Evolutionary conservation across 192 early-diverging fungal genomes (phyloP).

Genomic region (Coemansia sp.): DNA sequence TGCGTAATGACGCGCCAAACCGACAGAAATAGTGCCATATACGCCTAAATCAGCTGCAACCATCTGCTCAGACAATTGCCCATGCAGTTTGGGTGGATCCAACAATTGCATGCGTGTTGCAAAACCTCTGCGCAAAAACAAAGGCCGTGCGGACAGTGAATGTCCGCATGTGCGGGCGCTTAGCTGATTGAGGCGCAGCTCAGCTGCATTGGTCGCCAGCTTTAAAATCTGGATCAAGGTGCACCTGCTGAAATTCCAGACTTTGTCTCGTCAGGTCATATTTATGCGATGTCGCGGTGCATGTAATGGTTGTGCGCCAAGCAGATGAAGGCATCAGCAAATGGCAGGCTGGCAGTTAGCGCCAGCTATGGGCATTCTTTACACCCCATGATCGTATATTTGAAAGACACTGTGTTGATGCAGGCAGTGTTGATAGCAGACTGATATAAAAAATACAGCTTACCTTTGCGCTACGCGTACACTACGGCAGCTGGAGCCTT

Average conservation of each 20-base stretch:
- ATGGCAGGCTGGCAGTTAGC: not conserved
- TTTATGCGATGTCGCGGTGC: not conserved
- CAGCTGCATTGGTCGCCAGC: conserved; percentile 2
- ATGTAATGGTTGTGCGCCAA: not conserved
- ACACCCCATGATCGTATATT: not conserved
- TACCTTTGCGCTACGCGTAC: not conserved
- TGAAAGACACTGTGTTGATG: not conserved
- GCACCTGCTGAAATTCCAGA: not conserved
- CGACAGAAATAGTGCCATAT: not conserved
- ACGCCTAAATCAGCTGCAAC: not conserved
- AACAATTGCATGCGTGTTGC: not conserved
- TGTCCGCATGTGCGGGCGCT: not conserved
- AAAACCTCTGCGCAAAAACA: conserved; percentile 1
- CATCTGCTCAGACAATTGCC: not conserved
- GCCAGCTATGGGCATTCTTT: not conserved
- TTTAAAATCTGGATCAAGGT: conserved; percentile 16
- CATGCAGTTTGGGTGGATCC: not conserved
- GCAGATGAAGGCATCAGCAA: not conserved
- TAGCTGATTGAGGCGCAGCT: conserved; percentile 18
- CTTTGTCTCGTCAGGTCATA: not conserved
- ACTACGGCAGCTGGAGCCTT: no score
- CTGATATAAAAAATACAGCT: not conserved
- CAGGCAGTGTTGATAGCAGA: not conserved
- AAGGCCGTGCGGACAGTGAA: not conserved
- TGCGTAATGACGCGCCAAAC: not conserved